A percentile compares a stretch with the other conserved stretches of the same genome.
These are phyloP conservation scores for Pinguiococcus pyrenoidosus DNA, from an alignment of 108 stramenopile species.

Conservation along the genomic window DNA sequence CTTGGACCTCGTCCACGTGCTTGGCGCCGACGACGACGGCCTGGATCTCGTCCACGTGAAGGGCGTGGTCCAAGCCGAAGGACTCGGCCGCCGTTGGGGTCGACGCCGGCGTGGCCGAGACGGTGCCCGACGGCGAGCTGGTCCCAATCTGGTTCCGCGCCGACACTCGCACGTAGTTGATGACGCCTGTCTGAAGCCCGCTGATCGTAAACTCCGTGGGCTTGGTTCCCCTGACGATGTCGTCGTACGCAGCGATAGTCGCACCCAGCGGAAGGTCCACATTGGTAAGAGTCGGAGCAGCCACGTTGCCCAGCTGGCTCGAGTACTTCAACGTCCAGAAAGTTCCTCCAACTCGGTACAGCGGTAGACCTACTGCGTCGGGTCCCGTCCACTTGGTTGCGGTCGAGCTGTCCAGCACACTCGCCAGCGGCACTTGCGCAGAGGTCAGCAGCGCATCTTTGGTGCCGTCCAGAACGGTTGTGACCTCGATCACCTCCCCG, in stretches of 20 bases:
- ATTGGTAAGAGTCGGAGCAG: too few relatives aligned
- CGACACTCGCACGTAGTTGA: conserved; percentile 39
- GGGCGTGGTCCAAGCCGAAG: conserved; percentile 36
- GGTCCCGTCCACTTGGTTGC: background rate
- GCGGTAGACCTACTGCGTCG: conserved; percentile 5
- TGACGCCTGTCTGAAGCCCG: conserved; percentile 38
- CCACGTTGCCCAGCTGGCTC: conserved; percentile 10
- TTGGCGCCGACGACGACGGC: conserved; percentile 44
- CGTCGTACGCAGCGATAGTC: too few relatives aligned
- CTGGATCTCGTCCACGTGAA: conserved; percentile 59
- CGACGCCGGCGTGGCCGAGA: too few relatives aligned
- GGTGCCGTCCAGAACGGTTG: too few relatives aligned
- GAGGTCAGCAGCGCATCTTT: conserved; percentile 11
- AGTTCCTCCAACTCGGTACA: conserved; percentile 12
- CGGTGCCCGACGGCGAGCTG: too few relatives aligned
- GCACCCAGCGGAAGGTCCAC: too few relatives aligned
- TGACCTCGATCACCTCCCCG: too few relatives aligned
- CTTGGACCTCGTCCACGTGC: conserved; percentile 55
- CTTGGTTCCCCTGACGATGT: background rate
- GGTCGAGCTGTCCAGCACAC: background rate
- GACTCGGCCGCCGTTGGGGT: conserved; percentile 1
- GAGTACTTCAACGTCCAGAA: conserved; percentile 7
- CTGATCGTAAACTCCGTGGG: conserved; percentile 14
- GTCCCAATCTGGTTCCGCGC: conserved; percentile 21
- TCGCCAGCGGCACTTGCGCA: conserved; percentile 6